Percentiles rank a stretch among this genome's conserved stretches.
These are phyloP conservation scores for Colletotrichum sp. DNA, from an alignment of 2,329 filamentous ascomycete species.

Conservation along the genomic window DNA sequence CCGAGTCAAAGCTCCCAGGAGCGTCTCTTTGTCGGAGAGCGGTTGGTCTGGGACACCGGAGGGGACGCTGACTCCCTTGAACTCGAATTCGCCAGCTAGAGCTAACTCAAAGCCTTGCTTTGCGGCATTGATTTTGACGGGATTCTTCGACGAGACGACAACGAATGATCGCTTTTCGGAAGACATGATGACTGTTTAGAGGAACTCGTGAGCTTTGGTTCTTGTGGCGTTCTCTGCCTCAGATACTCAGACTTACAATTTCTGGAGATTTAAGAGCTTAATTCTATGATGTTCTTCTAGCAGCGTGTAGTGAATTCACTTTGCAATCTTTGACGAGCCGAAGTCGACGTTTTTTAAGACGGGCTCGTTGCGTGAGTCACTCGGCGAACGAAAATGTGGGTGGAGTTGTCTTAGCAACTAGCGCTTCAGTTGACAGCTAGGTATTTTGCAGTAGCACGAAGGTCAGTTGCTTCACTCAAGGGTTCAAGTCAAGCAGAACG, in stretches of 20 bases:
- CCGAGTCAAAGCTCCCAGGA: conserved; percentile 42
- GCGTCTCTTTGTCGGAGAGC: conserved; percentile 40
- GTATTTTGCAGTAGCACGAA: neutral
- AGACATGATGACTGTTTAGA: neutral
- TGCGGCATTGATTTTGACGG: conserved; percentile 43
- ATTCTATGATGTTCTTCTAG: neutral
- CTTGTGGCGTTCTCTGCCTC: neutral
- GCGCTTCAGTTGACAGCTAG: neutral
- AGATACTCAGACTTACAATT: neutral
- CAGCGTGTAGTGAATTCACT: neutral
- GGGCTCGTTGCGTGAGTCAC: neutral
- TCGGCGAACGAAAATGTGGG: neutral
- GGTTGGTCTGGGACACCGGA: conserved; percentile 46
- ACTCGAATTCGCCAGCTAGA: conserved; percentile 22
- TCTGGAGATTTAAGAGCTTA: neutral
- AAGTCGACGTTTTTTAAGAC: neutral
- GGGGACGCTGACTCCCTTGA: conserved; percentile 34
- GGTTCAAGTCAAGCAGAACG: neutral
- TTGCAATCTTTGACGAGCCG: neutral
- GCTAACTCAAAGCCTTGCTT: conserved; percentile 34
- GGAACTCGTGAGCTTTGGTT: neutral
- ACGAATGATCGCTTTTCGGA: conserved; percentile 6
- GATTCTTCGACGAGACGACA: conserved; percentile 44
- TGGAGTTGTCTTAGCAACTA: neutral
- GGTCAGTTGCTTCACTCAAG: neutral